phyloP scores from a whole-genome alignment of 768 basidiomycete genomes.

The Amanita phalloides region DNA sequence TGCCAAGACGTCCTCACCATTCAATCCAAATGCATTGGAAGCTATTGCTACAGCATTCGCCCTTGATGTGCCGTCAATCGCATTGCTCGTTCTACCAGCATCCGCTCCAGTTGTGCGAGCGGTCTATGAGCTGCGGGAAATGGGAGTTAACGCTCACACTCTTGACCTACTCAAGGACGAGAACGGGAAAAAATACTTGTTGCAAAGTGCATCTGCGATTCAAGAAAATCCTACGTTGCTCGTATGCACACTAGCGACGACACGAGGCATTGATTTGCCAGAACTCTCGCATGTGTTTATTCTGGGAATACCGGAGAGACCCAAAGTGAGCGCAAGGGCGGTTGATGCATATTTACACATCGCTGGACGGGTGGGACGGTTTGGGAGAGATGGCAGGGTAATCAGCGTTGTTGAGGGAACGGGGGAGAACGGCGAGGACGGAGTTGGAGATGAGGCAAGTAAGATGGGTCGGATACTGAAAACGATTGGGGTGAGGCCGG shows the following conservation, averaged over 20 bases:
- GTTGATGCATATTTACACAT: slow-evolving; percentile 60
- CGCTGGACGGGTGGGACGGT: slow-evolving; percentile 68
- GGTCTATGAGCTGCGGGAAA: slow-evolving; percentile 48
- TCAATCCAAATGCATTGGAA: slow-evolving; percentile 49
- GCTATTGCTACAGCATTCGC: slow-evolving; percentile 64
- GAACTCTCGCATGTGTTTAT: slow-evolving; percentile 68
- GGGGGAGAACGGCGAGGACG: slow-evolving; percentile 11
- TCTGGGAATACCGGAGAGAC: slow-evolving; percentile 45
- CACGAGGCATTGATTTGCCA: slow-evolving; percentile 65
- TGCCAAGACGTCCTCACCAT: slow-evolving; percentile 34
- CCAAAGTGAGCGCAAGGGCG: slow-evolving; percentile 24
- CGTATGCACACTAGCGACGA: slow-evolving; percentile 58
- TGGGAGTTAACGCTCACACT: slow-evolving; percentile 59
- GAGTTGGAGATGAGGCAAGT: slow-evolving; percentile 4
- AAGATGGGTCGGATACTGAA: slow-evolving; percentile 35
- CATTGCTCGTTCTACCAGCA: slow-evolving; percentile 58
- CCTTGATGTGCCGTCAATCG: slow-evolving; percentile 57
- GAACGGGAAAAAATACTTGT: slow-evolving; percentile 31
- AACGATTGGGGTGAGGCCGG: slow-evolving; percentile 32
- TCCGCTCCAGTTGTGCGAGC: slow-evolving; percentile 49
- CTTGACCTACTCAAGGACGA: slow-evolving; percentile 41
- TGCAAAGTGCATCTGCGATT: slow-evolving; percentile 20
- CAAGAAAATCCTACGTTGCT: slow-evolving; percentile 51
- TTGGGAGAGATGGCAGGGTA: slow-evolving; percentile 56
- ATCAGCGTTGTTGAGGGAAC: slow-evolving; percentile 45